A percentile compares a stretch with the other conserved stretches of the same genome.
These are phyloP conservation scores for Haplographium delicatum DNA, from an alignment of 495 filamentous ascomycete genomes.

Conservation along the genomic window DNA sequence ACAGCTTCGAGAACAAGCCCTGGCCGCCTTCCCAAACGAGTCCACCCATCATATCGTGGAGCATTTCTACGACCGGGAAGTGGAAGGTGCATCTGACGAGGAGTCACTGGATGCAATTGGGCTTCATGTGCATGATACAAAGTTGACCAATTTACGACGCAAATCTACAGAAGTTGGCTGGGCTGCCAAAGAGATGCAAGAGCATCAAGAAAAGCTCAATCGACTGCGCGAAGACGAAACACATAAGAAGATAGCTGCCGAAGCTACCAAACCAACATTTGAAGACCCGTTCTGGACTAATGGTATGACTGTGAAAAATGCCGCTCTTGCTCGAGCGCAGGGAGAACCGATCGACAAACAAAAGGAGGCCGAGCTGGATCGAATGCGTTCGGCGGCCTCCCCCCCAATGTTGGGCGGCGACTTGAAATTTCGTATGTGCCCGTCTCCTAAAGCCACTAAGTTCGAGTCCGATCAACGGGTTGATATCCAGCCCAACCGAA, in stretches of 20 bases:
- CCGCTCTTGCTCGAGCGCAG: constrained; percentile 32
- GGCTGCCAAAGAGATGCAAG: constrained; percentile 39
- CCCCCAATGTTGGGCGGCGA: constrained; percentile 84
- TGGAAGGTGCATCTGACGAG: constrained; percentile 36
- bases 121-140: constrained; percentile 30
- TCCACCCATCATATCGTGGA: constrained; percentile 52
- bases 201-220: constrained; percentile 33
- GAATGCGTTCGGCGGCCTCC: constrained; percentile 48
- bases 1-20: constrained; percentile 62
- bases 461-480: constrained; percentile 59
- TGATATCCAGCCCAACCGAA: constrained; percentile 44
- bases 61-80: constrained; percentile 49
- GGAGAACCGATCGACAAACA: constrained; percentile 36
- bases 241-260: constrained; percentile 24
- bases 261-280: constrained; percentile 30
- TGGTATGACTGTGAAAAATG: constrained; percentile 22
- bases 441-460: constrained; percentile 73
- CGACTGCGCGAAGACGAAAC: constrained; percentile 29
- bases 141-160: constrained; percentile 38
- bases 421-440: constrained; percentile 67
- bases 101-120: constrained; percentile 23
- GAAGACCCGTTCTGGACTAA: constrained; percentile 33
- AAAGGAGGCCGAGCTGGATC: constrained; percentile 32
- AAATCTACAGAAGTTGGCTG: constrained; percentile 42
- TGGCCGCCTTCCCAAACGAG: constrained; percentile 69